phyloP scores from a whole-genome alignment of 176 grass and related monocot species.

The Pontederia paniculata region DNA sequence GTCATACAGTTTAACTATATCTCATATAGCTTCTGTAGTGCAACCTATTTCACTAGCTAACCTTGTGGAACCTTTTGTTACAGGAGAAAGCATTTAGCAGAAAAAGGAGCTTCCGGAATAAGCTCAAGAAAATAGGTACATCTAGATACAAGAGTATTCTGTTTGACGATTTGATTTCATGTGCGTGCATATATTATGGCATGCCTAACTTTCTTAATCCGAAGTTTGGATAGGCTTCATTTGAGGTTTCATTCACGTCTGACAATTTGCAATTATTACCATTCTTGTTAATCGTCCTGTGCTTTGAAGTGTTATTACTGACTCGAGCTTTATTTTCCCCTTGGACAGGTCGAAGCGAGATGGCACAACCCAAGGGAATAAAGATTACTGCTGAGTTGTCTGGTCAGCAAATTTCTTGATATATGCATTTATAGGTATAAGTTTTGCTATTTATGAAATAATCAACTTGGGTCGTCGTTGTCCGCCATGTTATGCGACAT shows the following conservation, averaged over 20 bases:
- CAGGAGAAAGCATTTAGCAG: constrained; percentile 89
- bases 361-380: constrained; percentile 7
- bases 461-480: too few relatives aligned
- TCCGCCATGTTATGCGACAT: too few relatives aligned
- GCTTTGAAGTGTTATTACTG: too few relatives aligned
- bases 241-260: not conserved
- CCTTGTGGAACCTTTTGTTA: not conserved
- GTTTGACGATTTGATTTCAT: too few relatives aligned
- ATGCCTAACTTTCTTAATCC: too few relatives aligned
- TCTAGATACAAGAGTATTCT: too few relatives aligned
- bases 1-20: not conserved
- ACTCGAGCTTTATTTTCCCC: not conserved
- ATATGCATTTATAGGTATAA: too few relatives aligned
- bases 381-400: not conserved
- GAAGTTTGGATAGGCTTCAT: too few relatives aligned
- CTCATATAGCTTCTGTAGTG: not conserved
- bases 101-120: constrained; percentile 99
- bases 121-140: constrained; percentile 68
- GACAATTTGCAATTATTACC: not conserved
- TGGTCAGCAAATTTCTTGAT: too few relatives aligned
- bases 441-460: too few relatives aligned
- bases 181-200: too few relatives aligned
- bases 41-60: not conserved
- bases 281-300: not conserved
- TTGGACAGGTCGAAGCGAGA: constrained; percentile 25